phyloP scores from a whole-genome alignment of 805 yeast species.

The Soucietia sequanensis region DNA sequence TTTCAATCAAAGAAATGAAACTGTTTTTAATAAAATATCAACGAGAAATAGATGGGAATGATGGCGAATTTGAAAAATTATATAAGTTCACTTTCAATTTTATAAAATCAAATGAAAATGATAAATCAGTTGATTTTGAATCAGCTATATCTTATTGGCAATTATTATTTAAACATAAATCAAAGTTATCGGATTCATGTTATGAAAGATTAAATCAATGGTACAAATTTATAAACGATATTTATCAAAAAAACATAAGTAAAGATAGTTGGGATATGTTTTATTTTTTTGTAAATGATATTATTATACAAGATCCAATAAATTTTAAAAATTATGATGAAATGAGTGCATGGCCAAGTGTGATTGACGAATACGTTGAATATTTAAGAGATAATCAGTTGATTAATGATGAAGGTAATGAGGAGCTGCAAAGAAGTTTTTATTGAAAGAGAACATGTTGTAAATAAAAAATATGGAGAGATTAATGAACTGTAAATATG shows the following conservation, averaged over 20 bases:
- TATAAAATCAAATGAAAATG: constrained; percentile 54
- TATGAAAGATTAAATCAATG: constrained; percentile 49
- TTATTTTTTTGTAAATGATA: constrained; percentile 56
- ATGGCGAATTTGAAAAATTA: constrained; percentile 44
- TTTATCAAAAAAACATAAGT: constrained; percentile 50
- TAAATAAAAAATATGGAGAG: too few species aligned
- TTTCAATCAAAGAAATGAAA: constrained; percentile 48
- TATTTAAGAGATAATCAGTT: constrained; percentile 34
- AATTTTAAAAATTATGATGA: constrained; percentile 63
- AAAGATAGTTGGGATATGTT: constrained; percentile 88
- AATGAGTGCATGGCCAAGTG: constrained; percentile 87
- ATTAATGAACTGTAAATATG: too few species aligned
- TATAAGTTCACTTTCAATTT: constrained; percentile 74
- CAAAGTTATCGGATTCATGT: constrained; percentile 5
- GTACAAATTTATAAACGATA: constrained; percentile 50
- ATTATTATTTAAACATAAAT: constrained; percentile 46
- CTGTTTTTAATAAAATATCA: constrained; percentile 14
- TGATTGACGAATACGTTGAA: constrained; percentile 82
- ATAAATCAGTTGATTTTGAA: constrained; percentile 54
- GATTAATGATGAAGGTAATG: too few species aligned
- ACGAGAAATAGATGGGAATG: constrained; percentile 1
- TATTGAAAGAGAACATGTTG: too few species aligned
- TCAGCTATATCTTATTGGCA: constrained; percentile 78
- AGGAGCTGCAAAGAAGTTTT: too few species aligned
- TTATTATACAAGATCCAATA: constrained; percentile 45